Base-by-base conservation (phyloP, 2,329 filamentous ascomycete species). In the Colletotrichum chrysophilum region DNA sequence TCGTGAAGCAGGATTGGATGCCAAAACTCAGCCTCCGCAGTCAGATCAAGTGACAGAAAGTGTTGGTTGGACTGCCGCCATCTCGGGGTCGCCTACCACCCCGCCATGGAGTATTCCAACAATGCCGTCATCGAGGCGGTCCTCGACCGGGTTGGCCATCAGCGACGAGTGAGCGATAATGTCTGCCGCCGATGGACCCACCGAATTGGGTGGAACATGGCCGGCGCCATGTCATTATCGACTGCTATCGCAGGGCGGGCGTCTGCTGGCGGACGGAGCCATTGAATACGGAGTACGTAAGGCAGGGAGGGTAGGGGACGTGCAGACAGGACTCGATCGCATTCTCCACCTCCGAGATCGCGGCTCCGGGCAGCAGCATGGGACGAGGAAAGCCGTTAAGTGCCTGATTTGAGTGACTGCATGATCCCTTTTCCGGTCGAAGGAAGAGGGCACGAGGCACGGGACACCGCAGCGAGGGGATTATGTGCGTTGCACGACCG, bases 241-340 rank as follows among this genome's bases (percentile, higher is more conserved):
- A n/a, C 21, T 64, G 62, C 55, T 67, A 70, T 68, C 65, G 52
- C 64, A 67, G 30, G 48, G 72, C 24, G 62, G 72, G 30, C 32
- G 14, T 58, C 43, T 65, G 58, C 30, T 34, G 21, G 21, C 21
- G 24, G 56, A 38, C 43, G 14, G 16, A 30, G 18, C 52, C 30
- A 18, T 26, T 24, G 55, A 60, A 13, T 60, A 60, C 66, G 66
- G 60, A 69, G 38, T 60, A 60, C 66, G 66, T 69, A 69, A 52
- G 48, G 48, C 48, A 61, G 28, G 16, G 21, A 30, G 16, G 28
- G 36, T 48, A 74, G 48, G 65, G 58, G 38, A 61, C 38, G 70
- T 76, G 70, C 66, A 74, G 58, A 21, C 48, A 60, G 64, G 58
- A 74, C 74, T 76, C 71, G 74, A 75, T 71, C 66, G 58, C 74